Evolutionary conservation across 2,329 filamentous ascomycete genomes (phyloP).

Genomic region (Penicillium occitanis): DNA sequence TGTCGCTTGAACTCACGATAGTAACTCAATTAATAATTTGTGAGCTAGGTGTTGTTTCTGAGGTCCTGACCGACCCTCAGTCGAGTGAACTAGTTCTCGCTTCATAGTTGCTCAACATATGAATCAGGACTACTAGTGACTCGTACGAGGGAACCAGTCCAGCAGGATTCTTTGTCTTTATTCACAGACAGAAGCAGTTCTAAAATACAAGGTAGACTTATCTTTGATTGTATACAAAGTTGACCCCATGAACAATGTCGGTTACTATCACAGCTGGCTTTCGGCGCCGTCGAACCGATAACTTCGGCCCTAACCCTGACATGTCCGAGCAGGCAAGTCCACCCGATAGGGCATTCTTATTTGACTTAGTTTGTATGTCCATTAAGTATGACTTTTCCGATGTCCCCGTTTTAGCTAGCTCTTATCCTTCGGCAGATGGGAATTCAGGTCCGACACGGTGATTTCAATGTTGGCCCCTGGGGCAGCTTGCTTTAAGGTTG

Average conservation of each 20-base stretch:
- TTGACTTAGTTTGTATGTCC: not conserved
- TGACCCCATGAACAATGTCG: not conserved
- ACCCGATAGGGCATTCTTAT: not conserved
- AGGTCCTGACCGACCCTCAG: not conserved
- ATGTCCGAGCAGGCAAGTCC: not conserved
- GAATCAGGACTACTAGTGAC: not conserved
- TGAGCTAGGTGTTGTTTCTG: not conserved
- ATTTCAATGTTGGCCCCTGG: not conserved
- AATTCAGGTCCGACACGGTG: not conserved
- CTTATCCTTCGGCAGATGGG: not conserved
- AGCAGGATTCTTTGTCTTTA: not conserved
- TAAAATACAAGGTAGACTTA: not conserved
- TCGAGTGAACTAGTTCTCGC: not conserved
- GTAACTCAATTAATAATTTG: slow-evolving; percentile 5
- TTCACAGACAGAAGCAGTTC: not conserved
- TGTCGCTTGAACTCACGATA: not conserved
- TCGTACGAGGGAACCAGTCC: not conserved
- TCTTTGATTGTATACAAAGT: not conserved
- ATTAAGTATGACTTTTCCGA: not conserved
- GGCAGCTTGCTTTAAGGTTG: not conserved
- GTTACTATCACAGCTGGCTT: not conserved
- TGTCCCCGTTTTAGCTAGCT: not conserved
- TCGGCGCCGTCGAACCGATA: not conserved
- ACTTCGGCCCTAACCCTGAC: not conserved
- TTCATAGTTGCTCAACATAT: slow-evolving; percentile 4